Base-by-base conservation (phyloP, 2,329 filamentous ascomycete genomes). In the Aspergillus pseudonomiae region DNA sequence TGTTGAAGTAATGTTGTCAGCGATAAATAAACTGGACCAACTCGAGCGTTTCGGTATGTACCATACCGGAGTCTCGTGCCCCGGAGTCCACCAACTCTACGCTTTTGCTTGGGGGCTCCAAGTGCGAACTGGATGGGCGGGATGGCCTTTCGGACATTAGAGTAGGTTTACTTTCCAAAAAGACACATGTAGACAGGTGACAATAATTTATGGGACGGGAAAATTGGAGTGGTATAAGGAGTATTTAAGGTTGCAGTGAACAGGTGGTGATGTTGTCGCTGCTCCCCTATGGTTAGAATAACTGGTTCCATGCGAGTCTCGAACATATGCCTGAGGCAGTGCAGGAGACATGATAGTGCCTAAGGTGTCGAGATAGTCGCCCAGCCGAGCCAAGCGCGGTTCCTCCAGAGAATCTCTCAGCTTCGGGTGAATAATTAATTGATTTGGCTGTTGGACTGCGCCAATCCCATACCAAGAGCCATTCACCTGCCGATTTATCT, bases 11-110 rank as follows among this genome's bases (percentile, higher is more conserved):
- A 24, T 7, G 11, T 34, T 16, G 24, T 59, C 21, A 59, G 57
- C 21, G 32, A 59, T 14, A n/a, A 48, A 59, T 9, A 28, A 43
- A 1, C 6, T 9, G 16, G 3, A n/a, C 9, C 16, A n/a, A 52
- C 16, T 21, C 9, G 16, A 34, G 28, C 14, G 26, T 41, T 34
- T 39, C 19, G 9, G 5, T 57, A 16, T 26, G 45, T 55, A 63
- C 48, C 62, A 69, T 78, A 87, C 85, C 80, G 66, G 84, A 79
- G 67, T 86, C 84, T 72, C 83, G 83, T 68, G 85, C 85, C 69
- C 85, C 85, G 32, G 84, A 74, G 68, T 88, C 85, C 71, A 86
- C 80, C 53, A 85, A 74, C 76, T 86, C 84, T 30, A 82, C 79
- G 68, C 83, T 85, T 75, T 84, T 85, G 67, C 79, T 78, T 58